Evolutionary conservation across 176 grass and related monocot genomes (phyloP).

Genomic region (Hsuehochloa calcarea): DNA sequence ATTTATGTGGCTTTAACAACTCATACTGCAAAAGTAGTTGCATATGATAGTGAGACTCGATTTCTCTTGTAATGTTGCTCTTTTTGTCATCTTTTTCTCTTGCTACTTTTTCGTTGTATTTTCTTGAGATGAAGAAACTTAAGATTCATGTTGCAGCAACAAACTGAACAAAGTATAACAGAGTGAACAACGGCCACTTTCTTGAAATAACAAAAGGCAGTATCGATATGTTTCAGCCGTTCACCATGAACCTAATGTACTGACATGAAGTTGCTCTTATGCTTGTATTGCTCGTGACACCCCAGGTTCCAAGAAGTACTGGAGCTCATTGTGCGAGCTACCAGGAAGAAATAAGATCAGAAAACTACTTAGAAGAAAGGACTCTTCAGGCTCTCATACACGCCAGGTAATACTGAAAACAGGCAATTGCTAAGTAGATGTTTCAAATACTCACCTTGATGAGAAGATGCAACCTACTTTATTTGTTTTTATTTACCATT

Average conservation of each 20-base stretch:
- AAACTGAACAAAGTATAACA: neutral
- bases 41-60: neutral
- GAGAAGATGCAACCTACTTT: neutral
- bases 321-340: neutral
- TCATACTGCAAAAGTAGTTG: neutral
- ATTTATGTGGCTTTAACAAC: neutral
- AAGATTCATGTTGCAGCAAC: neutral
- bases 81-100: neutral
- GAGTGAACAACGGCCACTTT: neutral
- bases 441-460: neutral
- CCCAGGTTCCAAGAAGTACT: neutral
- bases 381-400: constrained; percentile 25
- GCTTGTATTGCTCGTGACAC: neutral
- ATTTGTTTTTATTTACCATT: neutral
- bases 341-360: neutral
- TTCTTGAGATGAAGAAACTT: neutral
- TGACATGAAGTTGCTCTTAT: neutral
- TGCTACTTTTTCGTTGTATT: neutral
- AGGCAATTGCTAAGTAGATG: neutral
- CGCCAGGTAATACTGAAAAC: constrained; percentile 24
- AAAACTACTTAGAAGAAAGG: constrained; percentile 38
- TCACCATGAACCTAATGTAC: neutral
- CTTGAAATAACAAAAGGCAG: neutral
- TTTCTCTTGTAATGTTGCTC: neutral
- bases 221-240: neutral